Evolutionary conservation across 2,329 filamentous ascomycete species (phyloP).

Genomic region (Myriangium duriaei): DNA sequence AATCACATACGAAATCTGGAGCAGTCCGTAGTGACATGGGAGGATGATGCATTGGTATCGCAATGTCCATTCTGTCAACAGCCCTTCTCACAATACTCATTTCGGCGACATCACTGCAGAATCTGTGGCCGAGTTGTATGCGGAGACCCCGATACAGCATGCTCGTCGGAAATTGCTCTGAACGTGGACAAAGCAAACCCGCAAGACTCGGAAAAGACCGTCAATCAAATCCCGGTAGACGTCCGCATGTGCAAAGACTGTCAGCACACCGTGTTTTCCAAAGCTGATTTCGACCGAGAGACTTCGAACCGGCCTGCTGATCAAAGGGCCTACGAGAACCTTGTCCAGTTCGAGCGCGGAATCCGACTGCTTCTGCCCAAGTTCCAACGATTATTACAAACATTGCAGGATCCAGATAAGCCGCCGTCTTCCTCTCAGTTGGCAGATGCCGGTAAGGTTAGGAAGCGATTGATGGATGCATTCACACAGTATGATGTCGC

Average conservation of each 20-base stretch:
- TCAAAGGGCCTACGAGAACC: conserved; percentile 68
- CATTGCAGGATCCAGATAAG: conserved; percentile 59
- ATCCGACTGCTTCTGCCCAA: conserved; percentile 70
- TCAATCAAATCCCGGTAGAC: conserved; percentile 54
- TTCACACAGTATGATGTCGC: conserved; percentile 80
- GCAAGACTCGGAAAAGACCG: conserved; percentile 30
- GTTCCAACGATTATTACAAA: conserved; percentile 65
- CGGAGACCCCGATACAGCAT: conserved; percentile 70
- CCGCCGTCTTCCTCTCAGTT: conserved; percentile 59
- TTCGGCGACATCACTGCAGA: conserved; percentile 85
- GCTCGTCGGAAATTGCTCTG: conserved; percentile 72
- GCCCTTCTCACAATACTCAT: conserved; percentile 86
- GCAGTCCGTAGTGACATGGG: conserved; percentile 88
- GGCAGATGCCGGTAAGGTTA: conserved; percentile 73
- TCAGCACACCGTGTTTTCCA: conserved; percentile 56
- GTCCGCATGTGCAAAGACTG: conserved; percentile 90
- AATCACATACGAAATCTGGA: conserved; percentile 64
- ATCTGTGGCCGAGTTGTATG: conserved; percentile 91
- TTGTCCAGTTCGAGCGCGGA: conserved; percentile 76
- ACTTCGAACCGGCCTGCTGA: conserved; percentile 56
- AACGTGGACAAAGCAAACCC: conserved; percentile 55
- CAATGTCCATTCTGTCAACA: conserved; percentile 93
- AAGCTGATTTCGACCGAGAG: conserved; percentile 65
- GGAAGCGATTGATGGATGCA: conserved; percentile 78
- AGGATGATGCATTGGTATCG: conserved; percentile 70